Evolutionary conservation across 2,329 filamentous ascomycete genomes (phyloP).

Genomic region (Simplicillium sp.): DNA sequence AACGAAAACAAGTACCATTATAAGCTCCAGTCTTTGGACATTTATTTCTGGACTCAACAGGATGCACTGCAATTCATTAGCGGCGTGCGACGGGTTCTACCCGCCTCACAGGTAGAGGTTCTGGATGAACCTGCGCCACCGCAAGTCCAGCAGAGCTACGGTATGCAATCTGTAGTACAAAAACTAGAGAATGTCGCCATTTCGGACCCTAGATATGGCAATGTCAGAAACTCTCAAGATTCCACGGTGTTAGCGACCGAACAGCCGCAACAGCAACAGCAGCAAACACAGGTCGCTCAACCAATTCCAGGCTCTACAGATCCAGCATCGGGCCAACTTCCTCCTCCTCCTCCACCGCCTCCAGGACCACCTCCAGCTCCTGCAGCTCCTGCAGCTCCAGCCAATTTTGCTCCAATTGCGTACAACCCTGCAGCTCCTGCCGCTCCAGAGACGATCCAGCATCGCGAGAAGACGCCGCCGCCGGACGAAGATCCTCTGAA

Average conservation of each 20-base stretch:
- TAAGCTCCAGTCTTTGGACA: conserved; percentile 63
- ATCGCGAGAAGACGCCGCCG: conserved; percentile 74
- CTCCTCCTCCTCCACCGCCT: conserved; percentile 18
- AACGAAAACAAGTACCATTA: conserved; percentile 76
- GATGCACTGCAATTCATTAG: conserved; percentile 65
- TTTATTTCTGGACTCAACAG: conserved; percentile 71
- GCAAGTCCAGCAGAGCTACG: conserved; percentile 28
- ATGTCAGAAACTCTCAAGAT: conserved; percentile 11
- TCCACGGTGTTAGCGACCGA: conserved; percentile 2
- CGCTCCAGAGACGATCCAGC: conserved; percentile 60
- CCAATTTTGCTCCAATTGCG: conserved; percentile 53
- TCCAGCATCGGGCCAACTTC: conserved; percentile 11
- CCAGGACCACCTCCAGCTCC: conserved; percentile 14
- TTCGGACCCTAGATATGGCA: conserved; percentile 41
- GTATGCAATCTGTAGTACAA: conserved; percentile 62
- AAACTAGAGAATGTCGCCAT: conserved; percentile 64
- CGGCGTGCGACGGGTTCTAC: conserved; percentile 55
- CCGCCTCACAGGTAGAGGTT: conserved; percentile 51
- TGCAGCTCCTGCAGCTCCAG: conserved; percentile 16
- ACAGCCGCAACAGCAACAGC: no score
- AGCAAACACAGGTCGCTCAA: background rate
- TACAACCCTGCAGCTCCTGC: conserved; percentile 75
- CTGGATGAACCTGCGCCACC: conserved; percentile 51
- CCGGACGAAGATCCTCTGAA: conserved; percentile 54
- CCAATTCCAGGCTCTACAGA: background rate